Percentiles rank a stretch among this genome's conserved stretches.
Conservation (phyloP, 2,329 filamentous ascomycete species). For the Neofusicoccum sp. region DNA sequence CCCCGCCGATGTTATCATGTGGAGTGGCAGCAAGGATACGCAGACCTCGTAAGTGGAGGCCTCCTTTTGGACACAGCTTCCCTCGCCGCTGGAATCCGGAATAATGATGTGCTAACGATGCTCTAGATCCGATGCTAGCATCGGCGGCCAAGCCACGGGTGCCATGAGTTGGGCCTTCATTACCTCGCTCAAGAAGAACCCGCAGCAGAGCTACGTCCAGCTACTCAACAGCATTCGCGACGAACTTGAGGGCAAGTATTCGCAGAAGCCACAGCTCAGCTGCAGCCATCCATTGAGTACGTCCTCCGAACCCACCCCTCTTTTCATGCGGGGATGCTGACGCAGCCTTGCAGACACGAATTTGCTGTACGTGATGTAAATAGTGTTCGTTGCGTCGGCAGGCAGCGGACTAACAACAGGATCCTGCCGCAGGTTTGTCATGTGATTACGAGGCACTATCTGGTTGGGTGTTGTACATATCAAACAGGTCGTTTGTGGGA, state of each 20-base stretch:
- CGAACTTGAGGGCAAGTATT: conserved; percentile 80
- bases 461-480: conserved; percentile 1
- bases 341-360: conserved; percentile 54
- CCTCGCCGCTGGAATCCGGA: conserved; percentile 10
- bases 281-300: conserved; percentile 93
- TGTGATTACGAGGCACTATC: conserved; percentile 3
- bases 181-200: conserved; percentile 83
- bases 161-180: conserved; percentile 99
- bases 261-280: conserved; percentile 93
- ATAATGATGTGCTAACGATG: neutral
- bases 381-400: neutral
- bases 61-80: conserved; percentile 39
- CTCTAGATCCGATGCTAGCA: conserved; percentile 72
- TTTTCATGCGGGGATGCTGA: neutral
- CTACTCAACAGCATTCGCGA: conserved; percentile 94
- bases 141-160: conserved; percentile 83
- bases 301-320: conserved; percentile 18
- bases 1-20: conserved; percentile 95
- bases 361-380: conserved; percentile 65
- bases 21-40: conserved; percentile 92
- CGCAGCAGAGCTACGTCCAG: conserved; percentile 93
- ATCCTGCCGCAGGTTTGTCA: conserved; percentile 7
- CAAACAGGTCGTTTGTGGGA: neutral
- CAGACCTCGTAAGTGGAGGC: conserved; percentile 71
- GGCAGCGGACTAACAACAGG: neutral